Percentiles rank a stretch among this genome's conserved stretches.
Evolutionary conservation across 2,329 filamentous ascomycete genomes (phyloP).

Genomic region (Metarhizium brunneum): DNA sequence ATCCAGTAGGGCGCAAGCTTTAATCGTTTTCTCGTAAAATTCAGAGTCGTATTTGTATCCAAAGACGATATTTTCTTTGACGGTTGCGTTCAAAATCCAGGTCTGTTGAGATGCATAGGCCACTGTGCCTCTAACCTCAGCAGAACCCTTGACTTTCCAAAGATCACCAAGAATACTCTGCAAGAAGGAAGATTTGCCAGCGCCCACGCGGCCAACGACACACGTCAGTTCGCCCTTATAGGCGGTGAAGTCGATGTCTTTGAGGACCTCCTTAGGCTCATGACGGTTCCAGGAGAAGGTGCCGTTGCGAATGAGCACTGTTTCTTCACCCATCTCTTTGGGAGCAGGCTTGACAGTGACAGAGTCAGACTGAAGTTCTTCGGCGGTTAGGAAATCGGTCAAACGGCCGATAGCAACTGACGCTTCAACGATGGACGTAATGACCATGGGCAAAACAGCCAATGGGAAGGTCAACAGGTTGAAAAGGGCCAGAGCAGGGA

Average conservation of each 20-base stretch:
- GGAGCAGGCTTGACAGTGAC: conserved; percentile 61
- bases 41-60: conserved; percentile 87
- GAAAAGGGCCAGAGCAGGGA: conserved; percentile 87
- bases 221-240: conserved; percentile 91
- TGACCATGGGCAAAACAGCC: conserved; percentile 92
- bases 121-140: conserved; percentile 69
- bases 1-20: conserved; percentile 81
- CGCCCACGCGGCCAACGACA: conserved; percentile 86
- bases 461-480: conserved; percentile 94
- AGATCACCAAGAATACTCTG: conserved; percentile 84
- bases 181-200: conserved; percentile 89
- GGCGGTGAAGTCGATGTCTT: conserved; percentile 79
- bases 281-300: conserved; percentile 94
- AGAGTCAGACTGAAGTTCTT: conserved; percentile 83
- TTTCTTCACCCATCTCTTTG: conserved; percentile 73
- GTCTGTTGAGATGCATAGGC: conserved; percentile 90
- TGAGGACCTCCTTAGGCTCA: conserved; percentile 59
- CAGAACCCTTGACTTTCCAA: conserved; percentile 79
- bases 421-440: conserved; percentile 90
- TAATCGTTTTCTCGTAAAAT: conserved; percentile 89
- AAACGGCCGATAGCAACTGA: conserved; percentile 84
- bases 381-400: conserved; percentile 74
- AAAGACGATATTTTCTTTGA: conserved; percentile 95
- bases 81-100: conserved; percentile 97
- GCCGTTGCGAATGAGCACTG: conserved; percentile 72